Conservation (phyloP, 2,329 filamentous ascomycete species). For the Knoxdaviesia proteae region DNA sequence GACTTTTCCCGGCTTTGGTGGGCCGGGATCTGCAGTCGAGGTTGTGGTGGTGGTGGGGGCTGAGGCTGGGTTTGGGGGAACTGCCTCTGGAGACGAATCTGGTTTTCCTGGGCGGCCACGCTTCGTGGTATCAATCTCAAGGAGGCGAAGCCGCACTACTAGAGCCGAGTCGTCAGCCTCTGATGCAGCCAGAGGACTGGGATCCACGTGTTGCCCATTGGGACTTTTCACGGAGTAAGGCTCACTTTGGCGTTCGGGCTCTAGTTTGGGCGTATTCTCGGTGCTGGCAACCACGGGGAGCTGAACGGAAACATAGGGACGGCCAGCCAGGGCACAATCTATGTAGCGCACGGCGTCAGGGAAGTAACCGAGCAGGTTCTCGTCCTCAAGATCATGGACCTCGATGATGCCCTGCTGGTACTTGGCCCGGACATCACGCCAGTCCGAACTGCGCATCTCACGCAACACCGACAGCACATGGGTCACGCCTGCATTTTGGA, state of each 20-base stretch:
- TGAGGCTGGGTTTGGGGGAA: neutral
- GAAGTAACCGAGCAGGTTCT: conserved; percentile 68
- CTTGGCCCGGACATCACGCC: conserved; percentile 27
- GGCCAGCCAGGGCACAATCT: conserved; percentile 39
- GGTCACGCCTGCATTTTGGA: conserved; percentile 58
- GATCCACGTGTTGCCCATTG: no score
- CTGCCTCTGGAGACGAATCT: neutral
- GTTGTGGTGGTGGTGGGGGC: conserved; percentile 1
- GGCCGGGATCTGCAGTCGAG: neutral
- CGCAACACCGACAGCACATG: conserved; percentile 74
- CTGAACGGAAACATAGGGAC: neutral
- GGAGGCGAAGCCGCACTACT: no score
- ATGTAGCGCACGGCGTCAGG: conserved; percentile 67
- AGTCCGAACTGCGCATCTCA: conserved; percentile 9
- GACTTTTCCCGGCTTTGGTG: conserved; percentile 15
- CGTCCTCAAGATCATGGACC: conserved; percentile 77
- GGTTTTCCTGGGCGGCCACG: neutral
- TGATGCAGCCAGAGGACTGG: no score
- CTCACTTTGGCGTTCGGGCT: no score
- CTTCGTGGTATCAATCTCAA: no score
- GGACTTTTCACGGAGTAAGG: no score
- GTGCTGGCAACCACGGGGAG: neutral
- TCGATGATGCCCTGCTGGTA: conserved; percentile 62
- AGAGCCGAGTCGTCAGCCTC: no score
- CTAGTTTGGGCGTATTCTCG: no score